phyloP scores from a whole-genome alignment of 768 basidiomycete species.

The Tulasnella sp. region DNA sequence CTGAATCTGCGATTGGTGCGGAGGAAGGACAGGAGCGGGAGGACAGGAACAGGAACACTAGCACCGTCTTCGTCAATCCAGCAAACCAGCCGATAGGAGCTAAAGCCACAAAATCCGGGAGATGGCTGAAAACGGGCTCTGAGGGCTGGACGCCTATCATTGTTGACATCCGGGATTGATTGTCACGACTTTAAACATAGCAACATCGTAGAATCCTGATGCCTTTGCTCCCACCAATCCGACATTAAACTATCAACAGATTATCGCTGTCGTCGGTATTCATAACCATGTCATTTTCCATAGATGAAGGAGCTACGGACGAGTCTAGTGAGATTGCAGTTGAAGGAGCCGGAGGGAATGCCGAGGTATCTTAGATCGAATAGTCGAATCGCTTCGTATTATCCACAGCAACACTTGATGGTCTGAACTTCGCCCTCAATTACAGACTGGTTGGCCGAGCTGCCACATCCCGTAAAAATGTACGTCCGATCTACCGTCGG shows the following conservation, averaged over 20 bases:
- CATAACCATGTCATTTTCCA: background rate
- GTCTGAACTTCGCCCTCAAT: too few relatives aligned
- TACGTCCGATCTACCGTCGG: too few relatives aligned
- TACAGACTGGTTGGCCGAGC: too few relatives aligned
- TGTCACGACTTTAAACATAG: background rate
- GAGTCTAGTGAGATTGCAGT: background rate
- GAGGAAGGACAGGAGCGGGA: background rate
- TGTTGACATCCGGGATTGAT: slow-evolving; percentile 12
- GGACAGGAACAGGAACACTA: background rate
- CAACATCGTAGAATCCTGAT: background rate
- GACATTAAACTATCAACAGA: background rate
- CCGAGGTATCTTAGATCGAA: background rate
- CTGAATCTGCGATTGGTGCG: background rate
- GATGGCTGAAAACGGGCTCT: background rate
- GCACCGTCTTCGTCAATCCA: slow-evolving; percentile 17
- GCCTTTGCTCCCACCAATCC: background rate
- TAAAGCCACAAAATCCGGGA: background rate
- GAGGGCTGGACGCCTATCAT: slow-evolving; percentile 6
- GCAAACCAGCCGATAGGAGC: slow-evolving; percentile 14
- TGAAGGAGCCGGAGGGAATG: background rate
- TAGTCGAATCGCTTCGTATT: too few relatives aligned
- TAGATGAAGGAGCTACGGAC: background rate
- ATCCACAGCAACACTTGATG: too few relatives aligned
- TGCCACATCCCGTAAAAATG: too few relatives aligned
- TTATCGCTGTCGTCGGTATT: background rate